Base-by-base conservation (phyloP, 2,329 filamentous ascomycete genomes). In the Gnomoniopsis smithogilvyi region DNA sequence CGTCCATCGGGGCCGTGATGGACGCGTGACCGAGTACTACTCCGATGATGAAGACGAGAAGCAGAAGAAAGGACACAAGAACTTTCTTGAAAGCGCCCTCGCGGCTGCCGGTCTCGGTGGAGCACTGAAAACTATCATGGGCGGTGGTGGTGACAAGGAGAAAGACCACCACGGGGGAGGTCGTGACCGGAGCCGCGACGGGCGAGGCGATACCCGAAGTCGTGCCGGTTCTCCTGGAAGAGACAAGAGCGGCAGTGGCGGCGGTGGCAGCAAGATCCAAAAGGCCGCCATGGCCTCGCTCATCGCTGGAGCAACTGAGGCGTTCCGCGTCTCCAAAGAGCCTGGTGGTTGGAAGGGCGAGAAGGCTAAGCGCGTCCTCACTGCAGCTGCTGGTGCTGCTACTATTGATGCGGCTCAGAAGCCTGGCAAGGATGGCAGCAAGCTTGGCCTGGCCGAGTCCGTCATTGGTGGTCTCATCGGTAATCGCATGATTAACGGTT, bases 251-350 rank as follows among this genome's bases (percentile, higher is more conserved):
- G 80, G 78, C 45, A 76, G 79, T 54, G 68, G 72, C 46, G 72
- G 69, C 33, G 69, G 70, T 14, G 74, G 78, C 38, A 80, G 78
- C 66, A 90, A 90, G 67, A 84, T 91, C 50, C 87, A 92, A 65
- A 92, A 96, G 74, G 92, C 92, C 36, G 91, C 93, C 71, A 94
- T 95, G 78, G 93, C 94, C 36, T 95, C 93, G 21, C 80, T 97
- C 43, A 84, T 96, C 50, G 93, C 94, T 33, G 94, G 92, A 67
- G 94, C 93, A 45, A 90, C 92, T 56, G 93, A 97, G 74, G 94
- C 94, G 46, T 96, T 96, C 80, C 89, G 91, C 62, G 88, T 92
- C 58, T 88, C 93, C 71, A 96, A 94, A 68, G 90, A 95, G 63
- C 90, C 92, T 2, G 94, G 94, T 56, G 85, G 88, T 47, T 97